phyloP scores from a whole-genome alignment of 352 stramenopile genomes.

The Globisporangium orthogonon region DNA sequence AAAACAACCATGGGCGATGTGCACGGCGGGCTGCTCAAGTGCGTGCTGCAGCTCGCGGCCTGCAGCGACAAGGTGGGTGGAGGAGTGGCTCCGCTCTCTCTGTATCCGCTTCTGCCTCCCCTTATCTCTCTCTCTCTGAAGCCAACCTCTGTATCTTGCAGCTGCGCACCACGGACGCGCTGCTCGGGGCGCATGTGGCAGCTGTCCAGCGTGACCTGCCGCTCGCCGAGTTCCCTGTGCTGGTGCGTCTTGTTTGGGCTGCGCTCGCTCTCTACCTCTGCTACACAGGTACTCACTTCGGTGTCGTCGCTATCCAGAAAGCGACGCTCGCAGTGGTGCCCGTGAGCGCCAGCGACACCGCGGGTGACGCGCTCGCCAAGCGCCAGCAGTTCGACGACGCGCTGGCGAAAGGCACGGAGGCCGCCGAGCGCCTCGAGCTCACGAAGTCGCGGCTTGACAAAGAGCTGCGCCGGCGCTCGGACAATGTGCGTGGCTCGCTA shows the following conservation, averaged over 20 bases:
- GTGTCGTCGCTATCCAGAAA: slow-evolving; percentile 16
- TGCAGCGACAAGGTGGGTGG: slow-evolving; percentile 64
- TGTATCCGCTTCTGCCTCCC: not conserved
- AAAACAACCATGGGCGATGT: slow-evolving; percentile 36
- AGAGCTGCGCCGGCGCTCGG: slow-evolving; percentile 47
- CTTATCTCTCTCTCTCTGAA: not conserved
- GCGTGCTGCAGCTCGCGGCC: slow-evolving; percentile 62
- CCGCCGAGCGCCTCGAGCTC: slow-evolving; percentile 59
- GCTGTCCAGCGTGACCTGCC: slow-evolving; percentile 35
- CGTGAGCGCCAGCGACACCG: slow-evolving; percentile 15
- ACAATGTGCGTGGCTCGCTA: slow-evolving; percentile 16
- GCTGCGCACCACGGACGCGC: slow-evolving; percentile 51
- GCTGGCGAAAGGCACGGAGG: slow-evolving; percentile 43
- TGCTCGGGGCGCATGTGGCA: slow-evolving; percentile 30
- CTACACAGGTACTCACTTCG: not conserved
- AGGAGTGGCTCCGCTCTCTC: not conserved
- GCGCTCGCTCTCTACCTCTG: not conserved
- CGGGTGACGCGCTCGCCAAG: slow-evolving; percentile 20
- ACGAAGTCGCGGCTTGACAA: slow-evolving; percentile 60
- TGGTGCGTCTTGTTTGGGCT: slow-evolving; percentile 15
- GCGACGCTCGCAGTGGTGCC: slow-evolving; percentile 56
- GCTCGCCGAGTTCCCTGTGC: slow-evolving; percentile 33
- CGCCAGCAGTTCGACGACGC: slow-evolving; percentile 54
- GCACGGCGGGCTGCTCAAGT: slow-evolving; percentile 60
- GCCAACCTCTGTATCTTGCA: slow-evolving; percentile 7